Base-by-base conservation (phyloP, 176 grass and related monocot species). In the Avena eriantha region DNA sequence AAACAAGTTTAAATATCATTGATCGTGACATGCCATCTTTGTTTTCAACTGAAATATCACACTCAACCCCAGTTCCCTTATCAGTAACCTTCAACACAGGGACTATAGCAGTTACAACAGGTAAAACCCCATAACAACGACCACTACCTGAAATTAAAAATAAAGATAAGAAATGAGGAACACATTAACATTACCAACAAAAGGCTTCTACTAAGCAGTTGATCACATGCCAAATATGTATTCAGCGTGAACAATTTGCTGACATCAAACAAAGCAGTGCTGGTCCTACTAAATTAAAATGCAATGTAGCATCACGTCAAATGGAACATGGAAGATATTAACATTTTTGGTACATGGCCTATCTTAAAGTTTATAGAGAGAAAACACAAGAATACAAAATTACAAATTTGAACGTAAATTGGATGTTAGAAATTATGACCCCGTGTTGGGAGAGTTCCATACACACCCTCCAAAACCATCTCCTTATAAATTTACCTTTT, bases 1-100 rank as follows among this genome's bases (percentile, higher is more conserved):
- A 91, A 73, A 98, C 80, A 86, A 89, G 64, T 77, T 86, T 87
- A 84, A 90, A 92, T 79, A 98, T 81, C 69, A 85, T 67, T 33
- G 96, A 98, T 86, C 96, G 90, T 89, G 90, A 93, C 81, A 98
- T 91, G 58, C 96, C 96, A 82, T 98, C 93, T 84, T 98, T 95
- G 82, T 98, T 98, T 83, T 98, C 96, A 24, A 98, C 69, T 76
- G 96, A 98, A 84, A 98, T 91, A 86, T 98, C 96, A 89, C 91
- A 95, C 77, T 98, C 96, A 77, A 98, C 63, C 82, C 90, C 88
- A 76, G 79, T 81, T 43, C 79, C 43, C 16, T 49, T 81, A 49
- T 81, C 79, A 81, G 59, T 66, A 82, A 86, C 91, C 86, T 98
- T 98, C 88, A 98, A 83, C 71, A 98, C 92, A 39, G 96, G 96